Evolutionary conservation across 2,329 filamentous ascomycete species (phyloP).

Genomic region (Monilinia vaccinii-corymbosi): DNA sequence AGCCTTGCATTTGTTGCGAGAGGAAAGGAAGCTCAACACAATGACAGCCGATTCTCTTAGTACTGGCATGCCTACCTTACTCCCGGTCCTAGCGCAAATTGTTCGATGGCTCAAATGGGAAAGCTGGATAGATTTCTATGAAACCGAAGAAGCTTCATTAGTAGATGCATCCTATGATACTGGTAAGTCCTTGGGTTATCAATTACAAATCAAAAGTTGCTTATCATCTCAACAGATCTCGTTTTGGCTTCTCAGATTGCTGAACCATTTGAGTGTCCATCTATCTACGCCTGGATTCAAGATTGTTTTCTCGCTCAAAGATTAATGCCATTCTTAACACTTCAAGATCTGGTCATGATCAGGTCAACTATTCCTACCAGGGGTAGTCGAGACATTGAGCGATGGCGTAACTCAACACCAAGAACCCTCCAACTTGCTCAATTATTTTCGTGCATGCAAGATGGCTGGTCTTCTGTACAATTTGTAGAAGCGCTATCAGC

Average conservation of each 20-base stretch:
- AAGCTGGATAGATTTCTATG: slow-evolving; percentile 53
- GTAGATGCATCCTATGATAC: slow-evolving; percentile 48
- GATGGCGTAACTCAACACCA: slow-evolving; percentile 38
- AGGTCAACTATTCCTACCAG: slow-evolving; percentile 16
- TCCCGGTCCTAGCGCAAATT: slow-evolving; percentile 72
- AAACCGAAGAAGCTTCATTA: slow-evolving; percentile 46
- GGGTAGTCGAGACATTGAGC: slow-evolving; percentile 14
- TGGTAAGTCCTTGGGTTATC: slow-evolving; percentile 26
- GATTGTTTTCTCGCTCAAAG: slow-evolving; percentile 28
- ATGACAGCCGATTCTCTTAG: slow-evolving; percentile 40
- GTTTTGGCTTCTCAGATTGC: slow-evolving; percentile 26
- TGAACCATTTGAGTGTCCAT: slow-evolving; percentile 47
- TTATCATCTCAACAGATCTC: slow-evolving; percentile 10
- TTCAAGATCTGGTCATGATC: slow-evolving; percentile 38
- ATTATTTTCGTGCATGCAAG: slow-evolving; percentile 52
- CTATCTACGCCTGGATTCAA: slow-evolving; percentile 48
- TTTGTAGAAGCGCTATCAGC: slow-evolving; percentile 67
- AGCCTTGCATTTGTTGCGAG: slow-evolving; percentile 74
- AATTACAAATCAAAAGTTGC: neutral
- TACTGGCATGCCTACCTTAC: slow-evolving; percentile 43
- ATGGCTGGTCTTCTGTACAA: slow-evolving; percentile 44
- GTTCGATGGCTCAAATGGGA: slow-evolving; percentile 72
- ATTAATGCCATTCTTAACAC: slow-evolving; percentile 37
- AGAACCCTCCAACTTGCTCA: slow-evolving; percentile 61
- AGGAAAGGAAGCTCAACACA: slow-evolving; percentile 78